Conservation (phyloP, 2,329 filamentous ascomycete genomes). For the Pseudocercospora vitis region DNA sequence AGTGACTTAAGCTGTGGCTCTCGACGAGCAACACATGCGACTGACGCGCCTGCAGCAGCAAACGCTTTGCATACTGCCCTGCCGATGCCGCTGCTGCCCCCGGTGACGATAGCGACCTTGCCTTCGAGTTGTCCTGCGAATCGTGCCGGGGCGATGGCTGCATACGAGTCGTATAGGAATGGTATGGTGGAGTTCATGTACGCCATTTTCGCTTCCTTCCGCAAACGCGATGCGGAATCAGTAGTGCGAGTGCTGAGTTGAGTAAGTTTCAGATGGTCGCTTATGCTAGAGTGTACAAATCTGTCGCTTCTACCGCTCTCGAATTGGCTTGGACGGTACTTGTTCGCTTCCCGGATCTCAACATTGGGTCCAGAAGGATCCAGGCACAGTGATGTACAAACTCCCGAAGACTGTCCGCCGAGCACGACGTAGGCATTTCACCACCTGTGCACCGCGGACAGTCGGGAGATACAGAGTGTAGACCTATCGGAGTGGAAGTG, state of each 20-base stretch:
- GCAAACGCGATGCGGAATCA: background rate
- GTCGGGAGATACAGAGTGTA: background rate
- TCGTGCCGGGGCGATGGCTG: background rate
- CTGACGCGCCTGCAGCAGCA: slow-evolving; percentile 79
- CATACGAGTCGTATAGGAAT: background rate
- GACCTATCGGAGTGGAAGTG: background rate
- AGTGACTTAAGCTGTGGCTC: slow-evolving; percentile 65
- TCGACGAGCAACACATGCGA: slow-evolving; percentile 73
- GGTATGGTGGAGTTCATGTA: slow-evolving; percentile 4
- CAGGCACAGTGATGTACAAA: background rate
- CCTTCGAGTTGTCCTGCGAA: slow-evolving; percentile 49
- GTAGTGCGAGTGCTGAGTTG: background rate
- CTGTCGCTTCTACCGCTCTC: background rate
- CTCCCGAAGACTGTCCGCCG: background rate
- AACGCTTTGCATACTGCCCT: slow-evolving; percentile 88
- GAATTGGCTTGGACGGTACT: background rate
- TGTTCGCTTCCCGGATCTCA: background rate
- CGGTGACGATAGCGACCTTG: slow-evolving; percentile 79
- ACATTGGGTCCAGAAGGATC: background rate
- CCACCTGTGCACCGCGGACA: background rate
- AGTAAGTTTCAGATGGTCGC: background rate
- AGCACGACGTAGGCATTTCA: background rate
- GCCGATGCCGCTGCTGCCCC: slow-evolving; percentile 81
- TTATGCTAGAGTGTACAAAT: background rate
- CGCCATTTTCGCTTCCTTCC: background rate